A percentile compares a stretch with the other conserved stretches of the same genome.
Conservation (phyloP, 345 rosid species). For the Aegle marmelos region DNA sequence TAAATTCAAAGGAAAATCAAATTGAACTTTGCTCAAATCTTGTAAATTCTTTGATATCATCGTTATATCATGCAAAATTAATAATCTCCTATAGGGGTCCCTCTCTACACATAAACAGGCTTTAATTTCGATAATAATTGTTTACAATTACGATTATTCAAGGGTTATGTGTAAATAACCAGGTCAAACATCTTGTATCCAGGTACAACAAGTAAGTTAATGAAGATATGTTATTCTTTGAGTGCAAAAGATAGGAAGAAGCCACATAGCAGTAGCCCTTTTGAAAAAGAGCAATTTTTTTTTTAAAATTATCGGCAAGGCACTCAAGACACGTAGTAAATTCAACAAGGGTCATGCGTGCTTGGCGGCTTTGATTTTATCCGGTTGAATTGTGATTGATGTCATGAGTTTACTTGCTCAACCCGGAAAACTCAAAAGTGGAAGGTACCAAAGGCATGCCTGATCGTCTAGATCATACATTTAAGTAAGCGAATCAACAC, state of each 20-base stretch:
- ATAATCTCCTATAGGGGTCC: no score
- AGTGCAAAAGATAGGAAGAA: not conserved
- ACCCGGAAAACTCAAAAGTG: no score
- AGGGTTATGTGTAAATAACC: no score
- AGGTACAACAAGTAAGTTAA: not conserved
- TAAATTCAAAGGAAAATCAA: not conserved
- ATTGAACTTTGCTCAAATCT: no score
- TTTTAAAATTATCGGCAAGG: not conserved
- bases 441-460: not conserved
- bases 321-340: not conserved
- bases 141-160: no score
- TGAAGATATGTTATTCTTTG: not conserved
- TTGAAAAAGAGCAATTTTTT: not conserved
- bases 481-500: not conserved
- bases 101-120: no score
- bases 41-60: not conserved
- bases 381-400: no score
- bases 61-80: not conserved
- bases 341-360: not conserved
- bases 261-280: not conserved
- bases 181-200: not conserved
- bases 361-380: not conserved
- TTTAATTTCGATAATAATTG: no score
- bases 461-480: not conserved
- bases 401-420: not conserved